Percentiles rank a stretch among this genome's conserved stretches.
These are phyloP conservation scores for Ogataea hybrid DNA, from an alignment of 1,139 yeast genomes.

Conservation along the genomic window DNA sequence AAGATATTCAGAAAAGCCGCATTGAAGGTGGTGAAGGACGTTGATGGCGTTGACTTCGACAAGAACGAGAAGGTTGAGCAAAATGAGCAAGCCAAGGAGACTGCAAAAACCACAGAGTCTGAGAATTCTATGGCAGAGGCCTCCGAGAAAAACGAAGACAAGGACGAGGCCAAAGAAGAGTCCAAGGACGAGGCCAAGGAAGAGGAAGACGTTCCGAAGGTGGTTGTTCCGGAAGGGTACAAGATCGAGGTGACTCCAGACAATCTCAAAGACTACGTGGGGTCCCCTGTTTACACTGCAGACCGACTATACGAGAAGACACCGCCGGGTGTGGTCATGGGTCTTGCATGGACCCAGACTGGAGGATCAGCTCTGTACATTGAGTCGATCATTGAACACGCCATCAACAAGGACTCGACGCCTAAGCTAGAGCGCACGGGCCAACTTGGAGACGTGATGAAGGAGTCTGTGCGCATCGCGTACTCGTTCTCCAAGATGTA, in stretches of 20 bases:
- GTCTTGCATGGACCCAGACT: constrained; percentile 87
- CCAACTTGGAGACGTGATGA: constrained; percentile 95
- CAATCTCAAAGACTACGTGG: constrained; percentile 79
- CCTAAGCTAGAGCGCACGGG: constrained; percentile 74
- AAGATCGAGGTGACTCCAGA: constrained; percentile 60
- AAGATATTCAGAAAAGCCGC: constrained; percentile 93
- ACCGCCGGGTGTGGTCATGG: constrained; percentile 97
- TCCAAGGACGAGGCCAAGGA: constrained; percentile 29
- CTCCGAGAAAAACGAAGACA: constrained; percentile 14
- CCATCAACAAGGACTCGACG: constrained; percentile 61
- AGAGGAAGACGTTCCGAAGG: constrained; percentile 34
- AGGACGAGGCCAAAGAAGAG: constrained; percentile 11
- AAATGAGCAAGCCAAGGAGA: constrained; percentile 20
- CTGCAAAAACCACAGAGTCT: constrained; percentile 12
- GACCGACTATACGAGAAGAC: constrained; percentile 81
- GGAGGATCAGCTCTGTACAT: constrained; percentile 95
- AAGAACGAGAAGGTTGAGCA: constrained; percentile 29
- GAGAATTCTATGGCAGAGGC: too few species aligned
- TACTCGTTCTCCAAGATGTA: constrained; percentile 89
- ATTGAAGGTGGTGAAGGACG: constrained; percentile 68
- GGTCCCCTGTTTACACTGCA: constrained; percentile 84
- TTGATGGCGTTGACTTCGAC: constrained; percentile 43
- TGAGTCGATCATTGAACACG: constrained; percentile 87
- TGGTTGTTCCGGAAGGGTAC: constrained; percentile 66
- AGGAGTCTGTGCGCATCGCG: constrained; percentile 90